phyloP scores from a whole-genome alignment of 2,329 filamentous ascomycete species.

The Paramyrothecium roridum region DNA sequence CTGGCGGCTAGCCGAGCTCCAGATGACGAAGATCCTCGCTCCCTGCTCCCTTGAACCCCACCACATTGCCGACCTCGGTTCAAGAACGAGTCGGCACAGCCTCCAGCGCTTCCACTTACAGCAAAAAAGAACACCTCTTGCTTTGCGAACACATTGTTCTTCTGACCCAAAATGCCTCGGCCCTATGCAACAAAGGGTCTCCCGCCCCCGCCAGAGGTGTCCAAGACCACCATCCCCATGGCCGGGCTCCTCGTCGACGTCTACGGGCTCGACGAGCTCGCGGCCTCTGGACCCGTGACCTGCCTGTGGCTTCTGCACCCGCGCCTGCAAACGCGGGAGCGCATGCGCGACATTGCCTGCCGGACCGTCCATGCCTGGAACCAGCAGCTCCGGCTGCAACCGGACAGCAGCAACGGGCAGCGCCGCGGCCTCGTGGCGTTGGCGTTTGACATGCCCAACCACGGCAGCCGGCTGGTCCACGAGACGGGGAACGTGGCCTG shows the following conservation, averaged over 20 bases:
- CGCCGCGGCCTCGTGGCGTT: slow-evolving; percentile 69
- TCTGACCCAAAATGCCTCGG: too few relatives aligned
- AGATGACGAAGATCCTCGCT: too few relatives aligned
- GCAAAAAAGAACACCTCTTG: too few relatives aligned
- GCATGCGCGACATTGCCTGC: slow-evolving; percentile 74
- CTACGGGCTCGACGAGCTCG: slow-evolving; percentile 76
- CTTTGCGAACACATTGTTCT: too few relatives aligned
- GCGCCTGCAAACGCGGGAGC: slow-evolving; percentile 64
- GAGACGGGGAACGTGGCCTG: slow-evolving; percentile 71
- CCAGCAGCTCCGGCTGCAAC: slow-evolving; percentile 25
- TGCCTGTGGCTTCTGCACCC: slow-evolving; percentile 87
- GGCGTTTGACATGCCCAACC: slow-evolving; percentile 90
- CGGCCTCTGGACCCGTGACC: slow-evolving; percentile 55
- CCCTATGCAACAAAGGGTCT: slow-evolving; percentile 30
- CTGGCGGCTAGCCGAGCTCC: too few relatives aligned
- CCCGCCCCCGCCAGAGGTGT: slow-evolving; percentile 47
- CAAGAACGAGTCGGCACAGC: not conserved
- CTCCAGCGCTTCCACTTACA: not conserved
- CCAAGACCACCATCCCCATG: slow-evolving; percentile 65
- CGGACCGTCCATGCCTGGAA: slow-evolving; percentile 69
- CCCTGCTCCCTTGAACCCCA: too few relatives aligned
- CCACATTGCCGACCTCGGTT: not conserved
- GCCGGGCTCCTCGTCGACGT: slow-evolving; percentile 76
- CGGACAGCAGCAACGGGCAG: slow-evolving; percentile 9
- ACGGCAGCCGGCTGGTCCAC: slow-evolving; percentile 71